Conservation (phyloP, 2,329 filamentous ascomycete species). For the Aspergillus fischeri region DNA sequence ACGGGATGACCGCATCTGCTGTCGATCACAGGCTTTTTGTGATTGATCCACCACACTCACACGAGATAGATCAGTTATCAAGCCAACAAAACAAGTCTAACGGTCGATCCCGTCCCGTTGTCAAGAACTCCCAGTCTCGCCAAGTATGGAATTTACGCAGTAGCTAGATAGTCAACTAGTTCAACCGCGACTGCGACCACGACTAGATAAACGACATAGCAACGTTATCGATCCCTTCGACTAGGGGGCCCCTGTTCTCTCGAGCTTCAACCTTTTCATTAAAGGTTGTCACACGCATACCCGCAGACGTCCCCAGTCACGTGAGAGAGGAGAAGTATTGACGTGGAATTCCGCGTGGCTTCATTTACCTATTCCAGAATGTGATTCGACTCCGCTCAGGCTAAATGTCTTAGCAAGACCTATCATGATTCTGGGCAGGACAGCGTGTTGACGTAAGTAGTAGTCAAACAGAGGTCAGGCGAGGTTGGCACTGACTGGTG, state of each 20-base stretch:
- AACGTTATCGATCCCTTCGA: background rate
- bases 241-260: background rate
- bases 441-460: background rate
- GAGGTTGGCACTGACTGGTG: background rate
- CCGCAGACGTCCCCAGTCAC: conserved; percentile 19
- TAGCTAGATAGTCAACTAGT: background rate
- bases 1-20: background rate
- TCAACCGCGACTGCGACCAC: too few species aligned
- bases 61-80: background rate
- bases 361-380: background rate
- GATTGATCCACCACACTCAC: background rate
- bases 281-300: conserved; percentile 9
- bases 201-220: background rate
- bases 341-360: background rate
- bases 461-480: background rate
- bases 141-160: background rate
- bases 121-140: background rate
- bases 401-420: background rate
- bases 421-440: background rate
- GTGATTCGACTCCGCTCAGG: background rate
- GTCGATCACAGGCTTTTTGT: background rate
- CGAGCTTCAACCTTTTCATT: background rate
- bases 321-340: conserved; percentile 3
- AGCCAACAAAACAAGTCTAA: background rate
- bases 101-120: background rate